Evolutionary conservation across 2,329 filamentous ascomycete genomes (phyloP).

Genomic region (Phialophora chinensis): DNA sequence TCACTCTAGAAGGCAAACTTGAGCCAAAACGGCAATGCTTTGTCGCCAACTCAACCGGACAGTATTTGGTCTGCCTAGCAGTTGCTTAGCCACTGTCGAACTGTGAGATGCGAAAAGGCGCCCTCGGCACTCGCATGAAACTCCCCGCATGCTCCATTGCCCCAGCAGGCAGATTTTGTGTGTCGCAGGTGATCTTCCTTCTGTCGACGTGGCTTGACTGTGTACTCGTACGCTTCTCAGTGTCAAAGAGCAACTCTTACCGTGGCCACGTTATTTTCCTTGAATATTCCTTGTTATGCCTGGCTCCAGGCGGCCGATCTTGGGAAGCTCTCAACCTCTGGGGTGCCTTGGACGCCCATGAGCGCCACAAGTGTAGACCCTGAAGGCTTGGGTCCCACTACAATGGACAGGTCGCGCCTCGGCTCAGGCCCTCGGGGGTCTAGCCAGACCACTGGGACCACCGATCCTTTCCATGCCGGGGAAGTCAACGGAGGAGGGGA

Average conservation of each 20-base stretch:
- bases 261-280: neutral
- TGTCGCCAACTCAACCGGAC: neutral
- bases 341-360: neutral
- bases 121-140: neutral
- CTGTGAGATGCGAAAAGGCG: neutral
- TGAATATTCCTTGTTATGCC: constrained; percentile 12
- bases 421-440: constrained; percentile 10
- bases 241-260: constrained; percentile 9
- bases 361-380: constrained; percentile 19
- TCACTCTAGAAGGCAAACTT: neutral
- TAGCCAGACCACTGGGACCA: neutral
- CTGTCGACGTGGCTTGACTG: constrained; percentile 23
- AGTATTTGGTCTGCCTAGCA: neutral
- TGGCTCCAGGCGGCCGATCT: constrained; percentile 12
- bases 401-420: constrained; percentile 10
- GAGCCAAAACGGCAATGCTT: neutral
- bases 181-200: constrained; percentile 11
- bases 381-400: constrained; percentile 11
- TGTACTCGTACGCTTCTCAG: constrained; percentile 4
- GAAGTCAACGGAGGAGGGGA: constrained; percentile 22
- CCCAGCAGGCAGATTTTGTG: neutral
- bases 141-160: neutral
- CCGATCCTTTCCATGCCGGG: constrained; percentile 21
- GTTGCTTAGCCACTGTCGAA: constrained; percentile 2
- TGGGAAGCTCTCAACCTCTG: constrained; percentile 8